Base-by-base conservation (phyloP, 1,139 yeast genomes). In the Suhomyces kunorum region DNA sequence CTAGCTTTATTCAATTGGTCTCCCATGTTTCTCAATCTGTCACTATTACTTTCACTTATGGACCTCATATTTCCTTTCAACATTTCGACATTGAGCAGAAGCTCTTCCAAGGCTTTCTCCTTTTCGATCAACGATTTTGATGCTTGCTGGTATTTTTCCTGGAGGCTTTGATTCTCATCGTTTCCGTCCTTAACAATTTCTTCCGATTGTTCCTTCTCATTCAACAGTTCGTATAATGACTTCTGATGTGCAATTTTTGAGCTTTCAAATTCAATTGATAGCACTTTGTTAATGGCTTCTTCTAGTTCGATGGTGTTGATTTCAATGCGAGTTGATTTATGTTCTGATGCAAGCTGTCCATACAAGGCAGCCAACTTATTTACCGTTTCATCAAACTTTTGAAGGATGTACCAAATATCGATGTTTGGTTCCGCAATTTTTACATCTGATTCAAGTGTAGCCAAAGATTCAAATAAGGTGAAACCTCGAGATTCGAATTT, bases 21-120 rank as follows among this genome's bases (percentile, higher is more conserved):
- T 13, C 55, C 53, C 18, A 72, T 42, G 6, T 52, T 37, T 19
- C 58, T 49, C 18, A 56, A 42, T 23, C 65, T 57, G 23, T 53
- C 58, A n/a, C 50, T 56, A 31, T 64, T 66, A 17, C 61, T 64
- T 9, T 58, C 55, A 41, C 62, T 61, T 12, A 64, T 53, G 11
- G 70, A 61, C 8, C 49, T 55, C 58, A 78, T 62, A 50, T 70
- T 74, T 16, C 66, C 64, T 45, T 71, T 74, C 31, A 74, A 53
- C 11, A 72, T 55, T 8, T 65, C 64, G 8, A 76, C 58, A 43
- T 73, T 76, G 44, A 75, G 63, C 26, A 67, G 65, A 12, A 66
- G 53, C 23, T 61, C 71, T n/a, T 57, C 58, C 15, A 76, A 58
- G 13, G 54, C 46, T 32, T 57, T 57, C 32, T 73, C 75, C 29